Evolutionary conservation across 768 basidiomycete species (phyloP).

Genomic region (Xerocomus spinulosus): DNA sequence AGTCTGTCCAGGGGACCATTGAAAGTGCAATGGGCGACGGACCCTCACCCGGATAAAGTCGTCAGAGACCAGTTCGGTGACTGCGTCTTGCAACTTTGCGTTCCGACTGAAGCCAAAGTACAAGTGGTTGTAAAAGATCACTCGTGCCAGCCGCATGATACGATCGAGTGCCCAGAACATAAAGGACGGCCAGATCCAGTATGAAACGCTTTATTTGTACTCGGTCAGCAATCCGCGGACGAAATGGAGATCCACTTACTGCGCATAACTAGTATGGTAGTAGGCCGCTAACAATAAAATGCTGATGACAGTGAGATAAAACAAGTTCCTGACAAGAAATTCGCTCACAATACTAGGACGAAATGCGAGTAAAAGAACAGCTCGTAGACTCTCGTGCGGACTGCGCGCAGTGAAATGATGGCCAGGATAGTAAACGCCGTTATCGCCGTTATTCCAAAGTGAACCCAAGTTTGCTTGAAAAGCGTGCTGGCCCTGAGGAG

Average conservation of each 20-base stretch:
- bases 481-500: neutral
- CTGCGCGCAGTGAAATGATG: slow-evolving; percentile 44
- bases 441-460: slow-evolving; percentile 34
- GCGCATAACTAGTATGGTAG: slow-evolving; percentile 32
- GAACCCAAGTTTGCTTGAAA: slow-evolving; percentile 19
- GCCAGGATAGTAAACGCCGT: slow-evolving; percentile 39
- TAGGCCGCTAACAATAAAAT: slow-evolving; percentile 39
- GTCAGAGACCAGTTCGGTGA: slow-evolving; percentile 41
- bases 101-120: slow-evolving; percentile 31
- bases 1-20: slow-evolving; percentile 52
- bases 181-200: slow-evolving; percentile 31
- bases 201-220: slow-evolving; percentile 6
- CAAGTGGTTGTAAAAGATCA: slow-evolving; percentile 41
- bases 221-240: neutral
- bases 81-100: slow-evolving; percentile 32
- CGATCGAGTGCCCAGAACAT: slow-evolving; percentile 44
- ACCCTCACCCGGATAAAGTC: slow-evolving; percentile 46
- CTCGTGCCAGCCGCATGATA: slow-evolving; percentile 41
- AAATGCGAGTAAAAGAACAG: slow-evolving; percentile 50
- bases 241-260: slow-evolving; percentile 10
- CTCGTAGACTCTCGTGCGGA: slow-evolving; percentile 47
- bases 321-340: rapidly evolving
- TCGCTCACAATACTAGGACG: slow-evolving; percentile 36
- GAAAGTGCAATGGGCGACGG: slow-evolving; percentile 42
- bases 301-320: slow-evolving; percentile 13